phyloP scores from a whole-genome alignment of 2,329 filamentous ascomycete species.

The Samsoniella hepiali region DNA sequence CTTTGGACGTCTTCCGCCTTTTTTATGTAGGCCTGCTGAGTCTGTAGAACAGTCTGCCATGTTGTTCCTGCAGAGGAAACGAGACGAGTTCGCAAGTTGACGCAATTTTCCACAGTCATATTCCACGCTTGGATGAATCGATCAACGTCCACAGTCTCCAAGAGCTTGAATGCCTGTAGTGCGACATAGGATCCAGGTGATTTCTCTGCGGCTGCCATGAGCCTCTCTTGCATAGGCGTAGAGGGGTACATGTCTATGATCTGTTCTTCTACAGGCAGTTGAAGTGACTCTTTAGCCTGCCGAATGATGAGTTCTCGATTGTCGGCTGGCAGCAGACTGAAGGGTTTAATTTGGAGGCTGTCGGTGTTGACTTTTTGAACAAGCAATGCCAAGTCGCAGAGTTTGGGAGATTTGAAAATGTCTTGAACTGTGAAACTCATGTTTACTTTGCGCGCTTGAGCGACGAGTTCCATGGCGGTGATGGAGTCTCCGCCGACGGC shows the following conservation, averaged over 20 bases:
- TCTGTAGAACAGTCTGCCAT: background rate
- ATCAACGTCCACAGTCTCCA: background rate
- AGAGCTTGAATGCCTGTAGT: constrained; percentile 8
- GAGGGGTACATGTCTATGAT: constrained; percentile 5
- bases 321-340: background rate
- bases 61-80: background rate
- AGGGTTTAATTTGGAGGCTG: background rate
- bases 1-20: background rate
- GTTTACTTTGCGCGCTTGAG: constrained; percentile 36
- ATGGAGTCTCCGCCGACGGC: constrained; percentile 38
- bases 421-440: constrained; percentile 42
- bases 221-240: background rate
- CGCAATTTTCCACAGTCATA: constrained; percentile 6
- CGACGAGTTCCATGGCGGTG: constrained; percentile 47
- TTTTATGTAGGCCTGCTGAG: background rate
- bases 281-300: background rate
- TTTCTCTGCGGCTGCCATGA: constrained; percentile 1
- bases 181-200: constrained; percentile 19
- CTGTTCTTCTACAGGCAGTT: background rate
- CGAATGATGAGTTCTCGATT: background rate
- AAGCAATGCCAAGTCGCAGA: constrained; percentile 41
- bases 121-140: constrained; percentile 19
- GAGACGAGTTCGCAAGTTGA: constrained; percentile 19
- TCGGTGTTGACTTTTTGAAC: background rate
- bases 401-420: constrained; percentile 42